Percentiles rank a stretch among this genome's conserved stretches.
Evolutionary conservation across 108 stramenopile genomes (phyloP).

Genomic region (Cylindrotheca closterium): DNA sequence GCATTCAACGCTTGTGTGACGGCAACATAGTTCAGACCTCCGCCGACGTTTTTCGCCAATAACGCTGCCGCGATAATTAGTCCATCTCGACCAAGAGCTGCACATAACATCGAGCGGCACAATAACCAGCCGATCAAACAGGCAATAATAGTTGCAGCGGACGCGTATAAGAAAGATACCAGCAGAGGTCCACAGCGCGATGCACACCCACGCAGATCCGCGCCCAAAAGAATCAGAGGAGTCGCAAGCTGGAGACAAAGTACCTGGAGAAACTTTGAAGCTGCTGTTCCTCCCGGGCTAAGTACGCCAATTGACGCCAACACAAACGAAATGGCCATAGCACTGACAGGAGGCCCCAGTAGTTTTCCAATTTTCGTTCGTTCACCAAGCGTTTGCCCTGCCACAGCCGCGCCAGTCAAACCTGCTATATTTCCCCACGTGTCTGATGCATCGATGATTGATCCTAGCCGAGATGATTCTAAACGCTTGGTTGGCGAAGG

Average conservation of each 20-base stretch:
- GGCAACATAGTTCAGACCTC: conserved; percentile 84
- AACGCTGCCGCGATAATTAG: conserved; percentile 69
- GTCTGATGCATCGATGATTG: conserved; percentile 23
- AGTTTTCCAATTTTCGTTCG: conserved; percentile 56
- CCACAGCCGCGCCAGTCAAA: conserved; percentile 40
- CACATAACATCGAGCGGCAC: conserved; percentile 7
- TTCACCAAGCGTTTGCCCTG: conserved; percentile 57
- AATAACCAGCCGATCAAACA: conserved; percentile 53
- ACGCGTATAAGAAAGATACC: conserved; percentile 57
- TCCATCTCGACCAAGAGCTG: conserved; percentile 52
- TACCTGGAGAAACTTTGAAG: conserved; percentile 45
- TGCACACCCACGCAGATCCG: conserved; percentile 44
- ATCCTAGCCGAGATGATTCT: not conserved
- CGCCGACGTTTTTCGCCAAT: conserved; percentile 83
- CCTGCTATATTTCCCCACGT: conserved; percentile 72
- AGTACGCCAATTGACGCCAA: conserved; percentile 64
- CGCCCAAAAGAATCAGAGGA: conserved; percentile 73
- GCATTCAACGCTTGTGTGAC: conserved; percentile 56
- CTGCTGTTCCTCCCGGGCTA: conserved; percentile 57
- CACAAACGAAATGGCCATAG: conserved; percentile 77
- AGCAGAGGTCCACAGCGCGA: conserved; percentile 52
- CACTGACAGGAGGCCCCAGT: conserved; percentile 77
- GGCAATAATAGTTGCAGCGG: conserved; percentile 56
- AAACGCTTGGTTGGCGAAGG: too few species aligned
- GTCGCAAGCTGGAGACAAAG: conserved; percentile 63